phyloP scores from a whole-genome alignment of 192 early-diverging fungal species.

The Diversispora epigaea region DNA sequence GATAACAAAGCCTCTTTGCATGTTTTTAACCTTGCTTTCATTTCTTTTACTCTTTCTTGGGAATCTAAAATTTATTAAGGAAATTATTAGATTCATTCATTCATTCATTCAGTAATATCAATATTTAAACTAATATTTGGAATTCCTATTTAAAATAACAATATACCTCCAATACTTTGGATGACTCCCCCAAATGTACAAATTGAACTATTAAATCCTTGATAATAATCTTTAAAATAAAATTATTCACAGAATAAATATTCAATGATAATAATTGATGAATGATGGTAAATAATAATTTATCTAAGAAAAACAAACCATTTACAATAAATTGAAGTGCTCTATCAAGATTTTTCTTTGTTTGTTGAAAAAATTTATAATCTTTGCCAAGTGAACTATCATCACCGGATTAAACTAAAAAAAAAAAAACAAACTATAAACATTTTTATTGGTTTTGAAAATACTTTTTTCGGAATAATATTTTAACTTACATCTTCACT shows the following conservation, averaged over 20 bases:
- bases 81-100: neutral
- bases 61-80: constrained; percentile 44
- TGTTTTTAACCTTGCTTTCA: constrained; percentile 63
- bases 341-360: constrained; percentile 58
- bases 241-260: neutral
- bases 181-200: constrained; percentile 77
- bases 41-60: constrained; percentile 59
- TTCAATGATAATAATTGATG: too few species aligned
- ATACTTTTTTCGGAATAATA: neutral
- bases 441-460: neutral
- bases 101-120: neutral
- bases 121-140: neutral
- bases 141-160: neutral
- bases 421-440: constrained; percentile 20
- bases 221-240: constrained; percentile 63
- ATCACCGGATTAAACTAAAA: constrained; percentile 75
- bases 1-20: constrained; percentile 63
- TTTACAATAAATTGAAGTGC: constrained; percentile 72
- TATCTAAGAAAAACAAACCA: constrained; percentile 39
- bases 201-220: constrained; percentile 80
- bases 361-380: constrained; percentile 64
- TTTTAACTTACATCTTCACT: constrained; percentile 47
- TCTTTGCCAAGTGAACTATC: constrained; percentile 66
- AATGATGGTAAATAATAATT: neutral
- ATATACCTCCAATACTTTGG: constrained; percentile 63